Base-by-base conservation (phyloP, 805 yeast genomes). In the Starmerella sp. region DNA sequence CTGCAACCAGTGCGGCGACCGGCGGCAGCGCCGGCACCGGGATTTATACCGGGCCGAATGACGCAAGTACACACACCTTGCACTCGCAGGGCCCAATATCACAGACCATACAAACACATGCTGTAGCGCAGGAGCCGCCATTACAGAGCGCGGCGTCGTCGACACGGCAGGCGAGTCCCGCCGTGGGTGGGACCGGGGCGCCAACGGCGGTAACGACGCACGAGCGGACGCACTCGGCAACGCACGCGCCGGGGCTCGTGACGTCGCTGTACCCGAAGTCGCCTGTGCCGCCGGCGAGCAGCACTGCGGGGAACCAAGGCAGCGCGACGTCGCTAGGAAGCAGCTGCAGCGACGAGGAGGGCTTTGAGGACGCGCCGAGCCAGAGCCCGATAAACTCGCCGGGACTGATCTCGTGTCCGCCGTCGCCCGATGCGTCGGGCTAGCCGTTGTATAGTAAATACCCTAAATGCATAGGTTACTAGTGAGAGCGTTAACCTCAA, bases 391-490 rank as follows among this genome's bases (percentile, higher is more conserved):
- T 43, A 31, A 52, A 54, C 46, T 62, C 65, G 34, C 64, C 65
- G 14, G 54, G 57, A 14, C 53, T 63, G 6, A 31, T 61, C 31
- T 55, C 64, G 31, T 63, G 66, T 48, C 66, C 66, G 29, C 60
- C 65, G 2, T 62, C 65, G 4, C 66, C 66, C 6, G 59, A 60
- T n/a, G 49, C 53, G 14, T 31, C 36, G 13, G 48, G 48, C 15
- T 22, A 35, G 47, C 29, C 43, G 35, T 44, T 44, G 48, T 44
- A 44, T 14, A 28, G 34, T 43, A 43, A 39, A 39, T 39, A 39
- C 43, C 43, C 43, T 8, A 6, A n/a, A 6, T 39, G 29, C 43
- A 39, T 39, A 39, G 11, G 11, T 32, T 7, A 7, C 2, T 32
- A 32, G 22, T 22, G 22, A 22, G 22, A 22, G 22, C 22, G 22